Base-by-base conservation (phyloP, 2,329 filamentous ascomycete species). In the Trichoderma oligosporum region DNA sequence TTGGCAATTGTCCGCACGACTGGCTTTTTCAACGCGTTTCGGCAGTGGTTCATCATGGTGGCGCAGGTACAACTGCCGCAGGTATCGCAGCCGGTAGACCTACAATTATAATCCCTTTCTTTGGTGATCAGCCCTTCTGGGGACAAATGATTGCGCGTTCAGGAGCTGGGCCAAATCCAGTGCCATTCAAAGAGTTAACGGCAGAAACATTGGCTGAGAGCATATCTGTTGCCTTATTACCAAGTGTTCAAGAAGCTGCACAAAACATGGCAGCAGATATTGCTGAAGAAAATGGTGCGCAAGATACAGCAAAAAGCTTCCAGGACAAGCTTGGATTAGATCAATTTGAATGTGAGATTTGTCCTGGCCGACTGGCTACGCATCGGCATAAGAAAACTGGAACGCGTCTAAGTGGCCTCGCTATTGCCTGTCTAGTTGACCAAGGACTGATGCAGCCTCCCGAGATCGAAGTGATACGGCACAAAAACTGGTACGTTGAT, bases 91-190 rank as follows among this genome's bases (percentile, higher is more conserved):
- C 76, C 48, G 84, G 78, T 1, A 78, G 76, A 41, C 84, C 84
- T 0, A 86, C 84, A 1, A 82, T 85, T 67, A 81, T 87, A 20
- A 81, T 87, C 0, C 84, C 84, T 0, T 87, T 87, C 70, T 87
- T 87, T 60, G 84, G 84, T 7, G 84, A 71, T 61, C 84, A 87
- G 64, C 80, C 82, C 2, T 87, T 87, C 62, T 87, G 84, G 84
- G 84, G 84, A 2, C 76, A 79, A 7, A 87, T 87, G 75, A 77
- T 86, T 18, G 77, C 80, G 0, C 73, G 74, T 35, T 83, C 84
- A 6, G 83, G 83, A 6, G 84, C 84, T 2, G 84, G 84, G 0
- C 83, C 84, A 1, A 62, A 66, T 0, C 82, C 83, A 0, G 77
- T 86, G 22, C 80, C 82, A 0, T 79, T 80, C 64, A 85, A 82